Base-by-base conservation (phyloP, 2,329 filamentous ascomycete species). In the Dryadomyces sulphureus region DNA sequence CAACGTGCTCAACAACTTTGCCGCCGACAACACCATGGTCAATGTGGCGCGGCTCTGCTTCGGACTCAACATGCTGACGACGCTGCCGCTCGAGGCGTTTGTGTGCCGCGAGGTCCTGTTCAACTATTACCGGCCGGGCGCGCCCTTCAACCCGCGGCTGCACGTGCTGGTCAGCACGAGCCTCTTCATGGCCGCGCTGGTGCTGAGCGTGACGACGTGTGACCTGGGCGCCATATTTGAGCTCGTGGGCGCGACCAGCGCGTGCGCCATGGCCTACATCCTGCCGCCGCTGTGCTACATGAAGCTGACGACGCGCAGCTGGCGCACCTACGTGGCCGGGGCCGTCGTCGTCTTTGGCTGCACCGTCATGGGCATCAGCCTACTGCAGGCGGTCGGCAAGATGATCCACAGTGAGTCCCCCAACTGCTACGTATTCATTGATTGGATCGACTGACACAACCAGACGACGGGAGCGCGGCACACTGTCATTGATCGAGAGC, bases 1-100 rank as follows among this genome's bases (percentile, higher is more conserved):
- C 59, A 98, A 98, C 61, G 87, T 98, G 45, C 79, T 98, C 56
- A 98, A 98, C 70, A 98, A 98, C 66, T 96, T 98, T 59, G 84
- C 89, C 2, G 71, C 79, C 19, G 79, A 93, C 64, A 96, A 94
- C 63, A 72, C 81, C 55, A 82, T 96, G 77, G 88, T 96, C 59
- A 96, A 95, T 63, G 73, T 98, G 48, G 92, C 92, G 20, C 82
- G 92, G 45, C 73, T 98, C 43, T 95, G 87, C 65, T 96, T 98
- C 59, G 92, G 92, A 2, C 75, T 98, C 54, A 98, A 98, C 70
- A 98, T 98, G 92, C 78, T 98, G 56, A 95, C 92, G 14, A 96
- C 92, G 2, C 70, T 98, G 32, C 92, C 92, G 0, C 80, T 98
- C 49, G 92, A 98, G 69, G 89, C 88, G 16, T 98, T 98, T 62